Conservation (phyloP, 2,329 filamentous ascomycete genomes). For the Rhexocercosporidium sp. region DNA sequence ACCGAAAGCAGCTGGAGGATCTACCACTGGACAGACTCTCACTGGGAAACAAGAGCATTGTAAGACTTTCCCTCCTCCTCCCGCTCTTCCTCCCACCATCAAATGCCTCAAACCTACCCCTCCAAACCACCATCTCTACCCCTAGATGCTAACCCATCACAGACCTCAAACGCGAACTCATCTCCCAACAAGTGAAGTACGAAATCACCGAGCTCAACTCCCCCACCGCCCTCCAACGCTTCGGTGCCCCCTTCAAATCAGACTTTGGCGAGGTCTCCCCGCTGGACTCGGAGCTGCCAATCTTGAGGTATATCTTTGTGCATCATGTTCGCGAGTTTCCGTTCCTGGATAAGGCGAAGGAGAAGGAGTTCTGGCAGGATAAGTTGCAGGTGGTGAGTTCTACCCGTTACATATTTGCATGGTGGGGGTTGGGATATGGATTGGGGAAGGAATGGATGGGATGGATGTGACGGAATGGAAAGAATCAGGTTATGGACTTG, state of each 20-base stretch:
- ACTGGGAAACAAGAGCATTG: slow-evolving; percentile 99
- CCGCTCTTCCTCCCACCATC: not conserved
- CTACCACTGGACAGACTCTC: slow-evolving; percentile 49
- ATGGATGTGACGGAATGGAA: not conserved
- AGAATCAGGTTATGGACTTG: not conserved
- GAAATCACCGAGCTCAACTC: slow-evolving; percentile 95
- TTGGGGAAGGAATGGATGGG: not conserved
- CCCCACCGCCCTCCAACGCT: slow-evolving; percentile 90
- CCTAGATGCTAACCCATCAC: no score
- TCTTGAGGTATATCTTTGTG: slow-evolving; percentile 96
- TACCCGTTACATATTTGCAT: not conserved
- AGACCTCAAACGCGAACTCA: slow-evolving; percentile 96
- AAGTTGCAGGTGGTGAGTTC: slow-evolving; percentile 86
- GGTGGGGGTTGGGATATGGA: not conserved
- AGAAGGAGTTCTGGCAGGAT: slow-evolving; percentile 99
- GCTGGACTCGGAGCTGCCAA: slow-evolving; percentile 89
- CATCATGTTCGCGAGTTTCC: slow-evolving; percentile 98
- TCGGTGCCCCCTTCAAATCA: slow-evolving; percentile 93
- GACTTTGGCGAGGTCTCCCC: slow-evolving; percentile 92
- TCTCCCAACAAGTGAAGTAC: slow-evolving; percentile 85
- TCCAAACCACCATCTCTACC: not conserved
- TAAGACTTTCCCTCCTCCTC: slow-evolving; percentile 45
- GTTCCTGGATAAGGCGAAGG: slow-evolving; percentile 92
- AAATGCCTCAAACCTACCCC: not conserved
- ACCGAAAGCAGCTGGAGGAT: not conserved